These are phyloP conservation scores for Corchorus olitorius DNA, from an alignment of 345 rosid species.

Conservation along the genomic window DNA sequence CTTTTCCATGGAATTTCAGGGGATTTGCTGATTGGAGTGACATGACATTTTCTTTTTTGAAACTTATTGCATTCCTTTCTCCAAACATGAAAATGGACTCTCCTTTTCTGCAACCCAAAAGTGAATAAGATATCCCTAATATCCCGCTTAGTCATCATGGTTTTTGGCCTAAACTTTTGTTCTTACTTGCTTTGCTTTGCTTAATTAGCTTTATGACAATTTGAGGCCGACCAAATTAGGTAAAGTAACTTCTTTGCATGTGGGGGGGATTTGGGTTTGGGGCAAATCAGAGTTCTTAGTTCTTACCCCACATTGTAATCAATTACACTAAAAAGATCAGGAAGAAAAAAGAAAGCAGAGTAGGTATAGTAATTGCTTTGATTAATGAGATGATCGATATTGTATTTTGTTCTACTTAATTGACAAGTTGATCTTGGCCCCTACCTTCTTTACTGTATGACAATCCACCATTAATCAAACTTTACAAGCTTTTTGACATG, in stretches of 20 bases:
- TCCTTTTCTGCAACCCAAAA: conserved; percentile 27
- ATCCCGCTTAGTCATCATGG: conserved; percentile 22
- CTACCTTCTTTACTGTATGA: neutral
- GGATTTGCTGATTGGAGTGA: neutral
- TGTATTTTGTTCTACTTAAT: neutral
- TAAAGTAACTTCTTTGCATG: neutral
- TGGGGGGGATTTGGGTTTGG: conserved; percentile 1
- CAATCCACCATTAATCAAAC: neutral
- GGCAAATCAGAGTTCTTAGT: neutral
- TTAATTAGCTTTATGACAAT: neutral
- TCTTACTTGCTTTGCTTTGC: neutral
- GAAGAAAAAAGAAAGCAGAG: neutral
- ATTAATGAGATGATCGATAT: neutral
- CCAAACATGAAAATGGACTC: conserved; percentile 12
- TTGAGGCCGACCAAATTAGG: conserved; percentile 2
- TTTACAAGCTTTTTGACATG: neutral
- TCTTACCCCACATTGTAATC: neutral
- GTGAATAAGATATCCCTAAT: conserved; percentile 26
- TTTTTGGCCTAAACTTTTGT: neutral
- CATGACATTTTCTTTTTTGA: conserved; percentile 10
- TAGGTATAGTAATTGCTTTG: neutral
- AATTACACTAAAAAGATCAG: no score
- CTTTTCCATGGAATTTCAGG: neutral
- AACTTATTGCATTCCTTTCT: conserved; percentile 13
- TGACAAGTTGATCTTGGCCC: neutral